These are phyloP conservation scores for Russula brevipes DNA, from an alignment of 768 basidiomycete species.

Conservation along the genomic window DNA sequence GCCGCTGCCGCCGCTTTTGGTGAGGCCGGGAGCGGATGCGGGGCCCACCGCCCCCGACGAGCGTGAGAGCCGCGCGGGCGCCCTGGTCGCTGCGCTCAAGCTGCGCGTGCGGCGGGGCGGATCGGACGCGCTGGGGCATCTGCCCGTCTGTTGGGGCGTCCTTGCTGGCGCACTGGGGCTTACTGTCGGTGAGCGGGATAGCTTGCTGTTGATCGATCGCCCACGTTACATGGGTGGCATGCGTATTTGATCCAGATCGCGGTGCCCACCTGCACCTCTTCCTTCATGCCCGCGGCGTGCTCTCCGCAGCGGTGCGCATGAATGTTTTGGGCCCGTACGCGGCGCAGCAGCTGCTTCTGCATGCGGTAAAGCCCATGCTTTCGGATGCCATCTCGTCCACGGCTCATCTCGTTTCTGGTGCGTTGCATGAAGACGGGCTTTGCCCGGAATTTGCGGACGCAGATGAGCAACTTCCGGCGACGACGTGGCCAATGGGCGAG, in stretches of 20 bases:
- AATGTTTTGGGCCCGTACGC: slow-evolving; percentile 92
- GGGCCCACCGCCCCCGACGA: slow-evolving; percentile 13
- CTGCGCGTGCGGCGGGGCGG: slow-evolving; percentile 57
- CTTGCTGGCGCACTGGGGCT: slow-evolving; percentile 73
- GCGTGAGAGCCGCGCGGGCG: slow-evolving; percentile 27
- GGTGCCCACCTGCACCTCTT: slow-evolving; percentile 87
- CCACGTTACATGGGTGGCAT: background rate
- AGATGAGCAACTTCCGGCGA: slow-evolving; percentile 48
- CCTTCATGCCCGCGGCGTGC: slow-evolving; percentile 81
- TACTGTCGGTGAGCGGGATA: slow-evolving; percentile 49
- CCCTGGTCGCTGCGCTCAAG: slow-evolving; percentile 66
- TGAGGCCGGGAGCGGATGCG: slow-evolving; percentile 21
- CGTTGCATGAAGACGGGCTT: slow-evolving; percentile 24
- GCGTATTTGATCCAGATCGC: slow-evolving; percentile 48
- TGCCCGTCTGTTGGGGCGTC: slow-evolving; percentile 88
- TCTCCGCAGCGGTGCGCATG: slow-evolving; percentile 89
- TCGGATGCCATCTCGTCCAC: slow-evolving; percentile 41
- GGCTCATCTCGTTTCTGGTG: slow-evolving; percentile 17
- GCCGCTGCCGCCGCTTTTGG: slow-evolving; percentile 30
- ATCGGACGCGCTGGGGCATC: slow-evolving; percentile 57
- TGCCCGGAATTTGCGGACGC: slow-evolving; percentile 31
- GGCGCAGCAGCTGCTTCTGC: slow-evolving; percentile 81
- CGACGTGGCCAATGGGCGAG: slow-evolving; percentile 95
- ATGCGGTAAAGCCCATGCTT: slow-evolving; percentile 64
- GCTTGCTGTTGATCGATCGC: background rate